Conservation (phyloP, 2,329 filamentous ascomycete genomes). For the Periconia sp. region DNA sequence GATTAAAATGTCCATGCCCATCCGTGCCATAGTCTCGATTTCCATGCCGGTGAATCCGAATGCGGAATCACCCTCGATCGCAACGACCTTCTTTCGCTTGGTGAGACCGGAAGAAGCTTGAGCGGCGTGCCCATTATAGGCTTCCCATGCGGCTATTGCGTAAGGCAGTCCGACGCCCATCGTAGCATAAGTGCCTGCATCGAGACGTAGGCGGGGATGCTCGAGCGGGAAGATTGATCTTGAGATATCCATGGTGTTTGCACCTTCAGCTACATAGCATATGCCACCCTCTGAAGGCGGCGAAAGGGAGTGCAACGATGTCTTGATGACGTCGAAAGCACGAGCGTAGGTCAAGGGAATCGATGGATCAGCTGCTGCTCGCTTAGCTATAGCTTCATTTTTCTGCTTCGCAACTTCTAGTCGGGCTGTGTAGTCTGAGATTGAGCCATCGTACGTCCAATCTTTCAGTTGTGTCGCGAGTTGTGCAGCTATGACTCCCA, state of each 20-base stretch:
- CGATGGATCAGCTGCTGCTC: conserved; percentile 50
- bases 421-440: conserved; percentile 43
- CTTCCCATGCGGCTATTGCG: conserved; percentile 61
- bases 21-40: conserved; percentile 63
- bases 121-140: conserved; percentile 56
- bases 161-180: conserved; percentile 66
- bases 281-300: conserved; percentile 55
- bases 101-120: conserved; percentile 40
- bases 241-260: conserved; percentile 68
- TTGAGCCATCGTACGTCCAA: conserved; percentile 53
- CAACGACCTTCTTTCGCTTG: conserved; percentile 59
- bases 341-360: conserved; percentile 57
- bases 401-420: conserved; percentile 48
- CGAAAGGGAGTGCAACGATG: conserved; percentile 54
- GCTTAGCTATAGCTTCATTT: conserved; percentile 55
- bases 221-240: conserved; percentile 61
- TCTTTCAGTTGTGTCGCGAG: conserved; percentile 48
- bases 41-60: conserved; percentile 63
- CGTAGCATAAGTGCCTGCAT: conserved; percentile 65
- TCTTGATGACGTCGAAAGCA: conserved; percentile 60
- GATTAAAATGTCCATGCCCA: conserved; percentile 61
- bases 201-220: conserved; percentile 61
- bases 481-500: conserved; percentile 57
- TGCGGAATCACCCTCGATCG: conserved; percentile 63
- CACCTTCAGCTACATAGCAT: conserved; percentile 64